A percentile compares a stretch with the other conserved stretches of the same genome.
phyloP scores from a whole-genome alignment of 106 monocot genomes.

The Hemerocallis citrina region DNA sequence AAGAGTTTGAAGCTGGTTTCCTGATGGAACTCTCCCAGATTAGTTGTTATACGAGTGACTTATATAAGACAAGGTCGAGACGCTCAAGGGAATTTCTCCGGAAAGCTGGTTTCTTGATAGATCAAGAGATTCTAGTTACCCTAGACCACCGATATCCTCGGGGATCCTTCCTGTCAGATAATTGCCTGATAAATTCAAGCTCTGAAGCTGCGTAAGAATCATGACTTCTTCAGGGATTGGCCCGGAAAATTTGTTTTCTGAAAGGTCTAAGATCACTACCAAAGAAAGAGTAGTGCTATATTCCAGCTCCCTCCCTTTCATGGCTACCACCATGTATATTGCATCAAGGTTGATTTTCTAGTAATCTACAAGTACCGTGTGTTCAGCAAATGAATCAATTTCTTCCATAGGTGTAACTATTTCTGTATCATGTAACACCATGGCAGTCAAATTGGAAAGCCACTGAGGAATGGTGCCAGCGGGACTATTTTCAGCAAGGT shows the following conservation, averaged over 20 bases:
- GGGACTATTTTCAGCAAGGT: neutral
- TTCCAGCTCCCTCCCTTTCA: neutral
- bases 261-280: neutral
- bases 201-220: neutral
- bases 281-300: neutral
- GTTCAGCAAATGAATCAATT: neutral
- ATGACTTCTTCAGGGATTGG: neutral
- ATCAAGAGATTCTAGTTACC: conserved; percentile 1
- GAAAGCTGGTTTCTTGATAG: conserved; percentile 2
- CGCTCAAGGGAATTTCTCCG: neutral
- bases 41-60: neutral
- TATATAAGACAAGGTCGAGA: neutral
- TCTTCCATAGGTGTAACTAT: conserved; percentile 28
- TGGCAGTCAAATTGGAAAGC: neutral
- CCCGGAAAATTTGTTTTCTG: neutral
- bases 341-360: neutral
- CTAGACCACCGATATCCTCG: neutral
- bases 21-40: neutral
- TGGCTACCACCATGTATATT: neutral
- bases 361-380: neutral
- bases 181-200: conserved; percentile 5
- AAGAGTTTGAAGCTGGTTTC: conserved; percentile 3
- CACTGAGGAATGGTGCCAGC: neutral
- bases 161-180: neutral
- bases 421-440: neutral